These are phyloP conservation scores for Trichoderma semiorbis DNA, from an alignment of 2,329 filamentous ascomycete genomes.

Conservation along the genomic window DNA sequence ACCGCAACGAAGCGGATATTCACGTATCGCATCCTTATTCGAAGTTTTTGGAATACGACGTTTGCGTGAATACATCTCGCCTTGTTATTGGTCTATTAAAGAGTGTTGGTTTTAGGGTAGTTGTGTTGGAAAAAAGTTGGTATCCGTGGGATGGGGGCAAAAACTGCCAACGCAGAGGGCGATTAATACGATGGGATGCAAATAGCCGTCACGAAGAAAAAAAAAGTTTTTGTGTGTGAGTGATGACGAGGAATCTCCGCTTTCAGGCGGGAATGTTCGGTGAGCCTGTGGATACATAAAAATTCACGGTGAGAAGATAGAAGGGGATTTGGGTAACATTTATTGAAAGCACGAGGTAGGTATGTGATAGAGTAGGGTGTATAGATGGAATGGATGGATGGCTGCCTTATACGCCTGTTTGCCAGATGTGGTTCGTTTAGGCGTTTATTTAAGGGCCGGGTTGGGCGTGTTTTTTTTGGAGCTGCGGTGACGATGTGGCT, in stretches of 20 bases:
- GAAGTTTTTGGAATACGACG: not conserved
- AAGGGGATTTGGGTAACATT: not conserved
- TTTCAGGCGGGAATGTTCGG: not conserved
- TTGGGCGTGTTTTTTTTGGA: not conserved
- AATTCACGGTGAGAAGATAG: not conserved
- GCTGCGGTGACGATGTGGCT: not conserved
- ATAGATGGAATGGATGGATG: not conserved
- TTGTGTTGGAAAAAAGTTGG: not conserved
- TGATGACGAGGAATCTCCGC: not conserved
- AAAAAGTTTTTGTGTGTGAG: not conserved
- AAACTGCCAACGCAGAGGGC: not conserved
- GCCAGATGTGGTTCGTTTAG: conserved; percentile 4
- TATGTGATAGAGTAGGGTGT: no score
- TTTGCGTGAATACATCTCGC: not conserved
- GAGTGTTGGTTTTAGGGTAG: not conserved
- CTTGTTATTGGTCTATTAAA: not conserved
- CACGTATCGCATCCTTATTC: not conserved
- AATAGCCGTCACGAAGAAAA: not conserved
- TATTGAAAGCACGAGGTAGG: not conserved
- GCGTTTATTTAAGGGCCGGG: not conserved
- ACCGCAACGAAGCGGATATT: not conserved
- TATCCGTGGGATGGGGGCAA: not conserved
- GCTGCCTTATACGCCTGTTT: not conserved
- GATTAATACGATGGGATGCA: not conserved
- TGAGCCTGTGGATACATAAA: not conserved